These are phyloP conservation scores for Stagonosporopsis tanaceti DNA, from an alignment of 2,329 filamentous ascomycete genomes.

Conservation along the genomic window DNA sequence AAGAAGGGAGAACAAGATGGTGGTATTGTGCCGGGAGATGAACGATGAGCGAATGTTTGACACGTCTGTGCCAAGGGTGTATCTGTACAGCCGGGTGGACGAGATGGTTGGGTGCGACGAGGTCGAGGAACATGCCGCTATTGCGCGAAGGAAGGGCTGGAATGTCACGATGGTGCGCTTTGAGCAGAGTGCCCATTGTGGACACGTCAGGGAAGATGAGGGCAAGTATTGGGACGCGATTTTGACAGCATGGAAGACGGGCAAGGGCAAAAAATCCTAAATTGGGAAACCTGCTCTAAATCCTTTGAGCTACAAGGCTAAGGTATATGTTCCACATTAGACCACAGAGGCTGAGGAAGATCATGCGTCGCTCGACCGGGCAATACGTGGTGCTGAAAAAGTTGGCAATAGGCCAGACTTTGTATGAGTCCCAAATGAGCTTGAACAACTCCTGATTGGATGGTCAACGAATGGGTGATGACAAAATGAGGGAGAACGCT, in stretches of 20 bases:
- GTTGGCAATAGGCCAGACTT: constrained; percentile 76
- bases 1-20: constrained; percentile 37
- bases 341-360: constrained; percentile 76
- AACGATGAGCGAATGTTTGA: constrained; percentile 41
- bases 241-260: constrained; percentile 41
- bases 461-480: constrained; percentile 47
- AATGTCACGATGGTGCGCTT: constrained; percentile 61
- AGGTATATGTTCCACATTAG: constrained; percentile 79
- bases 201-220: constrained; percentile 65
- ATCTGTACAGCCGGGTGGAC: constrained; percentile 67
- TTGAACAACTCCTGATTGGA: constrained; percentile 38
- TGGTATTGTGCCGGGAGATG: constrained; percentile 39
- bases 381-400: constrained; percentile 74
- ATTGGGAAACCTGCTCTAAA: constrained; percentile 24
- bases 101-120: constrained; percentile 64
- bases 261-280: constrained; percentile 4
- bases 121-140: constrained; percentile 62
- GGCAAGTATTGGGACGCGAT: constrained; percentile 64
- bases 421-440: constrained; percentile 68
- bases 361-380: constrained; percentile 72
- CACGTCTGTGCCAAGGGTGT: constrained; percentile 57
- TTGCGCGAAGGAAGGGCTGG: constrained; percentile 60
- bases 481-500: constrained; percentile 41
- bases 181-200: constrained; percentile 66
- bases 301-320: constrained; percentile 64